Conservation (phyloP, 257 asterid species). For the Cruciata laevipes region DNA sequence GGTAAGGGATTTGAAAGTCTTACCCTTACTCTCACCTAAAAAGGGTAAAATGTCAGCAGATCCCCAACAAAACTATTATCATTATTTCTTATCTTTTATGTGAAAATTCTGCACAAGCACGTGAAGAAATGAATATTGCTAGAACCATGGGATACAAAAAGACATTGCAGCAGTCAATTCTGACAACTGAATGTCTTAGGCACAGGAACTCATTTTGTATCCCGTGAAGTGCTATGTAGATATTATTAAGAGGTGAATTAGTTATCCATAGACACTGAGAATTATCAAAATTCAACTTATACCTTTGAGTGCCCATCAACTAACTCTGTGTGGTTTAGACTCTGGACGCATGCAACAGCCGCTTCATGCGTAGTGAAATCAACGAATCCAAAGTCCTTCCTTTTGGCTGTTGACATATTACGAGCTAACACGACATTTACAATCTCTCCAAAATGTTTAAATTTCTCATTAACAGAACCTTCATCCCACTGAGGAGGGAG, state of each 20-base stretch:
- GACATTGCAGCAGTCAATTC: not conserved
- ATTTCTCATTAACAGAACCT: conserved; percentile 39
- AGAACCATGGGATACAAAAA: conserved; percentile 2
- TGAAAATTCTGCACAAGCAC: not conserved
- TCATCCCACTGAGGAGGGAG: conserved; percentile 59
- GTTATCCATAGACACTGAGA: not conserved
- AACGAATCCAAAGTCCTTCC: conserved; percentile 65
- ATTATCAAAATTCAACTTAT: not conserved
- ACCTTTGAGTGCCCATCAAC: conserved; percentile 52
- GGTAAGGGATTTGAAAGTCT: conserved; percentile 65
- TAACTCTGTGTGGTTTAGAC: conserved; percentile 39
- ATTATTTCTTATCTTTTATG: not conserved
- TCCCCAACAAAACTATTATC: conserved; percentile 8
- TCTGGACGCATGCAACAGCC: conserved; percentile 50
- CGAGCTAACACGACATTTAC: conserved; percentile 40
- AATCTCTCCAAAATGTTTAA: conserved; percentile 44
- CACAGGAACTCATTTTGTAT: not conserved
- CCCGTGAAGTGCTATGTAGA: not conserved
- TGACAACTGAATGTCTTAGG: not conserved
- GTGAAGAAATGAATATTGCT: not conserved
- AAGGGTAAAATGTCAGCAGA: conserved; percentile 12
- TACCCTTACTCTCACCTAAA: conserved; percentile 44
- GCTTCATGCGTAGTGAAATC: conserved; percentile 51
- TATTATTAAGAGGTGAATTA: not conserved
- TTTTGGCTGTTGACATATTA: conserved; percentile 51